phyloP scores from a whole-genome alignment of 169 alveolate genomes.

The Eimeria zaria region DNA sequence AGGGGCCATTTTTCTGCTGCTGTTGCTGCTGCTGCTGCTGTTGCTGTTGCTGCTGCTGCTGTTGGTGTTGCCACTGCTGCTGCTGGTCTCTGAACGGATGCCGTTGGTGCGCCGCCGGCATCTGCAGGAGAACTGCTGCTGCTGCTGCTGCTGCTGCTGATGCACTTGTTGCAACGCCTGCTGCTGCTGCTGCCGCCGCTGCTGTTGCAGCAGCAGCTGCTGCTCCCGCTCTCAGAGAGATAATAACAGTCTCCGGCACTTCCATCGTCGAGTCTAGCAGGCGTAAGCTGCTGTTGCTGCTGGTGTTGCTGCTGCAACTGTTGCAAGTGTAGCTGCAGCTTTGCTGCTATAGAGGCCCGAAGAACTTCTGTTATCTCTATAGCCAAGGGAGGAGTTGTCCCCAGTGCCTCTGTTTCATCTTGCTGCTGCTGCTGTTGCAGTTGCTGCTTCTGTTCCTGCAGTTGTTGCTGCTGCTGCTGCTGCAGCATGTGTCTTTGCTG shows the following conservation, averaged over 20 bases:
- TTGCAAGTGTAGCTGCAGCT: conserved; percentile 59
- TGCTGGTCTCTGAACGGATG: not conserved
- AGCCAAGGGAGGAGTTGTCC: conserved; percentile 38
- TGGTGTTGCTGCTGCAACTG: conserved; percentile 56
- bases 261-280: not conserved
- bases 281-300: not conserved
- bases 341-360: conserved; percentile 19
- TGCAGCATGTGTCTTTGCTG: conserved; percentile 41
- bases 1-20: conserved; percentile 63
- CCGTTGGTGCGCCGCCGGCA: not conserved
- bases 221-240: not conserved
- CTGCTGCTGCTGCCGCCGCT: not conserved
- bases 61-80: conserved; percentile 16
- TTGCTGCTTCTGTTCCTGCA: conserved; percentile 43
- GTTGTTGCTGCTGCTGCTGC: conserved; percentile 52
- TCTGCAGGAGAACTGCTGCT: not conserved
- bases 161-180: not conserved
- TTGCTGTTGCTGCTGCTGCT: conserved; percentile 21
- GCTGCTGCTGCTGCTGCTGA: not conserved
- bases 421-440: conserved; percentile 58
- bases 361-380: conserved; percentile 3
- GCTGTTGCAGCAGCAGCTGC: conserved; percentile 28
- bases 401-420: conserved; percentile 11
- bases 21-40: conserved; percentile 44
- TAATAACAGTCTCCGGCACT: not conserved